phyloP scores from a whole-genome alignment of 306 rosid species.

The Medicago truncatula region MtrunA17r5.0-ANR NC_053048.1:42750501-42751000 shows the following conservation, averaged over 20 bases:
- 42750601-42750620: constrained; percentile 71
- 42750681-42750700: constrained; percentile 68
- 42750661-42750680: constrained; percentile 88
- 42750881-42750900: constrained; percentile 4
- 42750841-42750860: constrained; percentile 99
- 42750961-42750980: constrained; percentile 96
- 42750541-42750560: constrained; percentile 83
- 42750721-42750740: constrained; percentile 76
- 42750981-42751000: constrained; percentile 75
- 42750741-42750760: constrained; percentile 82
- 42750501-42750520: constrained; percentile 66
- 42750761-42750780: constrained; percentile 98
- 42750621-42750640: constrained; percentile 71
- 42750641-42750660: constrained; percentile 78
- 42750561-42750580: constrained; percentile 97
- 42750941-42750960: constrained; percentile 71
- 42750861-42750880: constrained; percentile 48
- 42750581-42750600: constrained; percentile 91
- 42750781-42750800: constrained; percentile 86
- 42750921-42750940: constrained; percentile 36
- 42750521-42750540: constrained; percentile 87
- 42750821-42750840: constrained; percentile 96
- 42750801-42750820: constrained; percentile 95
- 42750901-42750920: constrained; percentile 1
- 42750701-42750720: constrained; percentile 68